These are phyloP conservation scores for Capsicum chinense DNA, from an alignment of 257 asterid species.

Conservation along the genomic window DNA sequence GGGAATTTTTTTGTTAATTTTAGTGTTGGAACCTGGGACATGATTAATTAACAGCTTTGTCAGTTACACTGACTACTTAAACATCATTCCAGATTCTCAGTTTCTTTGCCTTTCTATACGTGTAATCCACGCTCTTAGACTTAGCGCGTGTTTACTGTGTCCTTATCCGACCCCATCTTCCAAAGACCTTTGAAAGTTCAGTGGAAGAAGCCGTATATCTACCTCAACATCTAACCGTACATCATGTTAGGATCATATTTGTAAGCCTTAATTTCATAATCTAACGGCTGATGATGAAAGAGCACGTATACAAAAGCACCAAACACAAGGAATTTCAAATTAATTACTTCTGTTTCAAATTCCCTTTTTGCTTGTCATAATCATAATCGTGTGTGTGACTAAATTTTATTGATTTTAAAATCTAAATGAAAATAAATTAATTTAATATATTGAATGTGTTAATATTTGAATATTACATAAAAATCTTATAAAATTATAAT, in stretches of 20 bases:
- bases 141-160: slow-evolving; percentile 46
- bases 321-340: slow-evolving; percentile 43
- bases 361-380: too few species aligned
- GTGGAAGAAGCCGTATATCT: slow-evolving; percentile 29
- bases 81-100: slow-evolving; percentile 42
- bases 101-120: slow-evolving; percentile 21
- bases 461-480: too few species aligned
- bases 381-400: too few species aligned
- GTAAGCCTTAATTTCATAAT: slow-evolving; percentile 30
- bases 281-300: slow-evolving; percentile 40
- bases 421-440: too few species aligned
- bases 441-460: too few species aligned
- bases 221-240: slow-evolving; percentile 37
- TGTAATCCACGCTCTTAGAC: slow-evolving; percentile 24
- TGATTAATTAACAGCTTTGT: slow-evolving; percentile 37
- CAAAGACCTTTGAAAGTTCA: slow-evolving; percentile 36
- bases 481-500: too few species aligned
- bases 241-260: neutral
- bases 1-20: too few species aligned
- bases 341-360: slow-evolving; percentile 21
- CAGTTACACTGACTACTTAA: slow-evolving; percentile 34
- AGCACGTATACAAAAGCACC: slow-evolving; percentile 34
- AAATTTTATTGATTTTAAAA: too few species aligned
- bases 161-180: slow-evolving; percentile 17
- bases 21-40: slow-evolving; percentile 27